Evolutionary conservation across 768 basidiomycete species (phyloP), one percentile per base, ranked within the genome.

Genomic region (Boletus reticulatus): DNA sequence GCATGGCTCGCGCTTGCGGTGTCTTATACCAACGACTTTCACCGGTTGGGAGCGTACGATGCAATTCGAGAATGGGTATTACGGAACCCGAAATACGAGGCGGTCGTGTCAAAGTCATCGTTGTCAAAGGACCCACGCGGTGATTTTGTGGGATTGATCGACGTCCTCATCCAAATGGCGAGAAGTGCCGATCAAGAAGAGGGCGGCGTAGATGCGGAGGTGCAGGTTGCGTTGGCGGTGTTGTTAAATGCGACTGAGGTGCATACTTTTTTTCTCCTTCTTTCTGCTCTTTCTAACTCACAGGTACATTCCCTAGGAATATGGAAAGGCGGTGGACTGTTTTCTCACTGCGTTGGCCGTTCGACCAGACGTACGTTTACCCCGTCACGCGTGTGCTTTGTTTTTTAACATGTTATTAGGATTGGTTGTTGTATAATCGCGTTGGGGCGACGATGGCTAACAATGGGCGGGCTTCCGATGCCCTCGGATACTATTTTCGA

Each of bases 361-460:
- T 48, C 80, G 93, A 55, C 96, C 94, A 3, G 87, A 94, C 52
- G 95, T 97, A 67, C 52, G 78, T 64, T 20, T 43, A 4, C 32
- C 37, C 6, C 4, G n/a, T 14, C 8, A 31, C 37, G 29, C 17
- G 7, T 19, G 7, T 12, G 19, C 46, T 16, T 9, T 22, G n/a
- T 24, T 52, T 51, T 36, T 54, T 61, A 22, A 58, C 32, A 29
- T 13, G 29, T 20, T 20, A 17, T 53, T 63, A 95, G 92, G 94
- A 98, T 67, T 96, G 90, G 87, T 75, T 92, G 38, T 73, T 98
- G 55, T 96, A 91, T 73, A 98, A 98, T 66, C 84, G 95, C 16
- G 89, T 96, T 41, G 95, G 95, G 14, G 95, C 95, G 16, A 95
- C 93, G 6, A 85, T 94, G 75, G 95, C 95, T 24, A 98, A 97